These are phyloP conservation scores for Neopestalotiopsis sp. DNA, from an alignment of 2,329 filamentous ascomycete species.

Conservation along the genomic window DNA sequence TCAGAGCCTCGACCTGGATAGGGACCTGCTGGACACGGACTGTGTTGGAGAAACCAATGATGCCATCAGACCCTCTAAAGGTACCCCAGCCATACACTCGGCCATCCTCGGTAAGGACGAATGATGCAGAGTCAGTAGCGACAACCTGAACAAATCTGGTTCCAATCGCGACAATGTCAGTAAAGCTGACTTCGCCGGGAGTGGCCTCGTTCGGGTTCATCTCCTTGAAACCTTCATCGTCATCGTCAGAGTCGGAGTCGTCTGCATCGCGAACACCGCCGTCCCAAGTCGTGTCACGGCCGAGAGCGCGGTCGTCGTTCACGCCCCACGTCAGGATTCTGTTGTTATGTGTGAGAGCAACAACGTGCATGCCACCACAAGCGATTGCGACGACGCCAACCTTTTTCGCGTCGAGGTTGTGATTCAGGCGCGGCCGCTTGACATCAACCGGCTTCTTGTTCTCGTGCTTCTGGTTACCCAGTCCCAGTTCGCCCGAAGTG, in stretches of 20 bases:
- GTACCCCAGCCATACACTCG: conserved; percentile 73
- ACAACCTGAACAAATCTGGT: conserved; percentile 66
- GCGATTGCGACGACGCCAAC: conserved; percentile 69
- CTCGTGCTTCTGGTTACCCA: conserved; percentile 63
- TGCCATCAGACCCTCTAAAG: conserved; percentile 63
- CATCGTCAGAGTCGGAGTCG: conserved; percentile 49
- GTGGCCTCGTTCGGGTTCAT: conserved; percentile 77
- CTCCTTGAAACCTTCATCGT: conserved; percentile 64
- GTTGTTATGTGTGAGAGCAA: conserved; percentile 72
- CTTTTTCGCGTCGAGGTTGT: conserved; percentile 56
- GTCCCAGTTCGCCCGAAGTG: conserved; percentile 67
- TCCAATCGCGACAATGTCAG: conserved; percentile 59
- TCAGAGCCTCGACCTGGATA: conserved; percentile 57
- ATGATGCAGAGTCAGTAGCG: conserved; percentile 67
- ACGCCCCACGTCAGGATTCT: conserved; percentile 80
- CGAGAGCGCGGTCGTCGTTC: conserved; percentile 76
- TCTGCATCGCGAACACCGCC: conserved; percentile 65
- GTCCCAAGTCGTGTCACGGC: conserved; percentile 69
- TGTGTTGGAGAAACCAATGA: conserved; percentile 65
- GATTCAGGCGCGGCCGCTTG: conserved; percentile 71
- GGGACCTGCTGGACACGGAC: conserved; percentile 53
- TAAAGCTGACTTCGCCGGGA: conserved; percentile 63
- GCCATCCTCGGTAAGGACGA: conserved; percentile 67
- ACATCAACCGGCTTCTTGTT: conserved; percentile 61
- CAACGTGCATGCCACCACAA: conserved; percentile 72